A percentile compares a stretch with the other conserved stretches of the same genome.
Conservation (phyloP, 768 basidiomycete species). For the Panellus pusillus region DNA sequence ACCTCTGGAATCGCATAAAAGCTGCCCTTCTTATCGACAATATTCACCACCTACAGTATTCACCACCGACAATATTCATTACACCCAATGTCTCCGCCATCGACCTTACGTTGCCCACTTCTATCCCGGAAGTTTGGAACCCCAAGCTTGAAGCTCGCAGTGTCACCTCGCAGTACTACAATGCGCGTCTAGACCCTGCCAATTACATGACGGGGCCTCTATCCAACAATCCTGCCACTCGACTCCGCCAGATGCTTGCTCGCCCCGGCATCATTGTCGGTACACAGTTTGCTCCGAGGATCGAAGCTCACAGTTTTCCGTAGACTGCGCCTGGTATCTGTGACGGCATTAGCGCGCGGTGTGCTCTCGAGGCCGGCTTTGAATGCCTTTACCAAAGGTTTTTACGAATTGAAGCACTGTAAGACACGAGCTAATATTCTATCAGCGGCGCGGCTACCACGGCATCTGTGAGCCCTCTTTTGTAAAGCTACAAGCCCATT, state of each 20-base stretch:
- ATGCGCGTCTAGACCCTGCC: conserved; percentile 65
- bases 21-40: not conserved
- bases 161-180: conserved; percentile 49
- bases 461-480: conserved; percentile 45
- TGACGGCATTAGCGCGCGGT: conserved; percentile 78
- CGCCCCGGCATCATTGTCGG: conserved; percentile 76
- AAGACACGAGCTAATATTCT: not conserved
- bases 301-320: not conserved
- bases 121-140: not conserved
- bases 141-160: conserved; percentile 8
- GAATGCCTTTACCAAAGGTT: conserved; percentile 76
- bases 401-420: conserved; percentile 2
- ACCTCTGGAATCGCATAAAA: conserved; percentile 5
- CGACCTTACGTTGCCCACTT: conserved; percentile 2
- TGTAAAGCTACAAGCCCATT: not conserved
- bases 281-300: conserved; percentile 3
- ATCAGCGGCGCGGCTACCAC: conserved; percentile 74
- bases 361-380: conserved; percentile 79
- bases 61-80: not conserved
- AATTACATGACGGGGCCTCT: conserved; percentile 71
- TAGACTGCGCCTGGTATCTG: conserved; percentile 79
- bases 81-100: conserved; percentile 21
- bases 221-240: conserved; percentile 66
- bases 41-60: not conserved
- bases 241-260: conserved; percentile 67